Evolutionary conservation across 768 basidiomycete species (phyloP), one percentile per base, ranked within the genome.

Genomic region (Tubosaeta sp.): DNA sequence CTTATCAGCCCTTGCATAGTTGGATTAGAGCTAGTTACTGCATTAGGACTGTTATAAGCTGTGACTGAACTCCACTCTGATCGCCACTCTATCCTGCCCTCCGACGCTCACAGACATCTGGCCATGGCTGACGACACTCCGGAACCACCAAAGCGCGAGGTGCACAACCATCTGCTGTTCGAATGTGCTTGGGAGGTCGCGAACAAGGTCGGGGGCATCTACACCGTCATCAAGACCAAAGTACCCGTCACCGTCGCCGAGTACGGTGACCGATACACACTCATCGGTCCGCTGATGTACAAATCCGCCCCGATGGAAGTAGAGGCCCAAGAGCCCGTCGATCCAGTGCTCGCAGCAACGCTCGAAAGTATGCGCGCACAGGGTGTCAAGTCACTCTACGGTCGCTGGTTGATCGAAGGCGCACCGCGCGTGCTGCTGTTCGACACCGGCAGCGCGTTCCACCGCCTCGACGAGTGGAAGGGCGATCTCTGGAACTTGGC

Each of bases 241-340:
- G 94, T 96, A 50, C 96, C 96, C 48, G 92, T 99, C 73, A 98
- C 96, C 60, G 89, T 94, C 65, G 83, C 84, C 49, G 96, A 98
- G 71, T 98, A 87, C 73, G 94, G 90, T 63, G 90, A 92, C 72
- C 80, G 94, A 64, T 96, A 95, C 75, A 90, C 86, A 59, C 84
- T 99, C 68, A 90, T 99, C 63, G 96, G 96, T 29, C 96, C 96
- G n/a, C 83, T 99, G 56, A 89, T 86, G 44, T 95, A 98, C 85
- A 98, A 98, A 76, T 86, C 90, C 1, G 95, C 95, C 0, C 94
- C 95, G 42, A 94, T 99, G 93, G 96, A 99, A 73, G 96, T 99
- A 62, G 96, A 98, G 70, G 77, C 87, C 6, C 82, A 90, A 65
- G 94, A 96, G 52, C 94, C 95, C 22, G 74, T 81, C 3, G 92